Evolutionary conservation across 345 rosid species (phyloP), one percentile per base, ranked within the genome.

Genomic region (Kandelia obovata): DNA sequence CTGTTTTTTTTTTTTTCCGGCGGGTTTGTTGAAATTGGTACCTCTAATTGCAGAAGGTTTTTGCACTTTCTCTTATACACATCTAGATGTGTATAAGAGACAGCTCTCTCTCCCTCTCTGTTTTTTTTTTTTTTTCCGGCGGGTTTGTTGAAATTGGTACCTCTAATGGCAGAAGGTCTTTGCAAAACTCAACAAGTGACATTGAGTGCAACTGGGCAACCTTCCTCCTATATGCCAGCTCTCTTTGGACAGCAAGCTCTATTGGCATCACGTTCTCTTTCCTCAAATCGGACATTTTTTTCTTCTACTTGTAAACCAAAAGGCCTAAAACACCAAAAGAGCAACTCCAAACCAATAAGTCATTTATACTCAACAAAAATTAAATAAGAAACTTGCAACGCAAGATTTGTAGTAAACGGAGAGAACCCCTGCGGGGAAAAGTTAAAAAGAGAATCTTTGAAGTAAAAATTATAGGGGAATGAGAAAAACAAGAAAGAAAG

Each of bases 171-270:
- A 25, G 13, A n/a, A 62, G 51, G 25, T 46, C 32, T 27, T 61
- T 65, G 15, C n/a, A 65, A 55, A 51, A 64, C 25, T 59, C 66
- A 61, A 7, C 30, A n/a, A 20, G 5, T 21, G 68, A 30, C 7
- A 16, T 58, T 32, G 19, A 15, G 25, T 51, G 71, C 30, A 65
- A 56, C 63, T 23, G n/a, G 49, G 67, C 65, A 63, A 69, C 21
- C 75, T 59, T 71, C 55, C 53, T 75, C 58, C 76, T 30, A 28
- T 59, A 74, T 16, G 68, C 76, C 62, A 74, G 56, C 46, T 71
- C 82, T 64, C 82, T 71, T 66, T n/a, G 67, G 58, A 67, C 58
- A 32, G 82, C 78, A 39, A 67, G 64, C 67, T 58, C 70, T 61
- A 35, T 25, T 15, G 61, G 31, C 62, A 62, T 66, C 21, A 46